Evolutionary conservation across 2,329 filamentous ascomycete species (phyloP).

Genomic region (Cladophialophora carrionii): DNA sequence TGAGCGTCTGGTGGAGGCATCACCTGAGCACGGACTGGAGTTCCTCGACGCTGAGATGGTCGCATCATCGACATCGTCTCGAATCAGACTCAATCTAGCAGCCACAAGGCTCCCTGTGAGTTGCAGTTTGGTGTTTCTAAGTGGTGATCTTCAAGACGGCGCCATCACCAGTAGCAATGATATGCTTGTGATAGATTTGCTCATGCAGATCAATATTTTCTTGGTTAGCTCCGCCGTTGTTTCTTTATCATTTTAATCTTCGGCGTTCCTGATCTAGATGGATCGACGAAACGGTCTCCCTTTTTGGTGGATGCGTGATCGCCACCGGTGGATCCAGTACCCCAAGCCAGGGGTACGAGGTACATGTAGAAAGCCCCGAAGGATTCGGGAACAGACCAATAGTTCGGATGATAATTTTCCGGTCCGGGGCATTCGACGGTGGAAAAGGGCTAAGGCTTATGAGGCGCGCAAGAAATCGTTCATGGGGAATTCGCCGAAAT

Average conservation of each 20-base stretch:
- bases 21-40: background rate
- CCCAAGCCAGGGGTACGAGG: background rate
- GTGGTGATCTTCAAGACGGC: background rate
- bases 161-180: background rate
- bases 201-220: background rate
- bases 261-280: background rate
- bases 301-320: background rate
- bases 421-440: no score
- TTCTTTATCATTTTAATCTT: conserved; percentile 5
- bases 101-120: background rate
- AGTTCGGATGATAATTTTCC: background rate
- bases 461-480: background rate
- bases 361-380: background rate
- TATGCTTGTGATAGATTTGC: background rate
- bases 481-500: conserved; percentile 10
- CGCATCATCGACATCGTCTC: background rate
- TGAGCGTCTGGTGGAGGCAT: background rate
- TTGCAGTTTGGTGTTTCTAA: background rate
- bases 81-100: background rate
- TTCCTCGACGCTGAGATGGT: background rate
- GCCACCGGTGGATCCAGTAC: background rate
- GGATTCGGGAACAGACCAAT: background rate
- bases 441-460: conserved; percentile 3
- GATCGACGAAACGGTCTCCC: conserved; percentile 3
- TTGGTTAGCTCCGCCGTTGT: conserved; percentile 2